Conservation (phyloP, 2,329 filamentous ascomycete genomes). For the Cryphonectria nitschkei region DNA sequence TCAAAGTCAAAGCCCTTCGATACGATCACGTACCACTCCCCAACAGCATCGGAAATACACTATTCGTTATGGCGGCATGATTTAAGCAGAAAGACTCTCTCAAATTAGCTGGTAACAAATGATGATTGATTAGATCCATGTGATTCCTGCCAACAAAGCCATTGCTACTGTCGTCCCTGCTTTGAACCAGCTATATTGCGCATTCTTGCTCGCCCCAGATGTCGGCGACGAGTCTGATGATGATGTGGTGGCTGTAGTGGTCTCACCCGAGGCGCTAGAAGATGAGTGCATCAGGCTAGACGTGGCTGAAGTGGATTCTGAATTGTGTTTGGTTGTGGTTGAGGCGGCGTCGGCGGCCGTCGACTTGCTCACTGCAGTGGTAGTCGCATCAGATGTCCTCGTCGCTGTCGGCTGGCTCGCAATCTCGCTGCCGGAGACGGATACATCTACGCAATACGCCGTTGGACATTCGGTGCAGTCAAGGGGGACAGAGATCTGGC, state of each 20-base stretch:
- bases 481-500: background rate
- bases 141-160: background rate
- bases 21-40: background rate
- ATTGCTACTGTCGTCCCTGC: background rate
- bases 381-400: background rate
- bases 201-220: background rate
- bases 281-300: background rate
- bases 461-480: background rate
- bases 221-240: background rate
- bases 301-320: background rate
- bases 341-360: background rate
- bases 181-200: background rate
- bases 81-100: background rate
- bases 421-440: background rate
- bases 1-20: background rate
- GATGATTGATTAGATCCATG: background rate
- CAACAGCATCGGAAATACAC: background rate
- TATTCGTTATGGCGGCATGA: background rate
- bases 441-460: background rate
- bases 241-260: background rate
- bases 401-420: background rate
- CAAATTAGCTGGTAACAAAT: background rate
- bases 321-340: background rate
- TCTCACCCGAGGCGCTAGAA: background rate
- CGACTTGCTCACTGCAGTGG: background rate